Evolutionary conservation across 495 filamentous ascomycete genomes (phyloP).

Genomic region (Trypethelium eluteriae): DNA sequence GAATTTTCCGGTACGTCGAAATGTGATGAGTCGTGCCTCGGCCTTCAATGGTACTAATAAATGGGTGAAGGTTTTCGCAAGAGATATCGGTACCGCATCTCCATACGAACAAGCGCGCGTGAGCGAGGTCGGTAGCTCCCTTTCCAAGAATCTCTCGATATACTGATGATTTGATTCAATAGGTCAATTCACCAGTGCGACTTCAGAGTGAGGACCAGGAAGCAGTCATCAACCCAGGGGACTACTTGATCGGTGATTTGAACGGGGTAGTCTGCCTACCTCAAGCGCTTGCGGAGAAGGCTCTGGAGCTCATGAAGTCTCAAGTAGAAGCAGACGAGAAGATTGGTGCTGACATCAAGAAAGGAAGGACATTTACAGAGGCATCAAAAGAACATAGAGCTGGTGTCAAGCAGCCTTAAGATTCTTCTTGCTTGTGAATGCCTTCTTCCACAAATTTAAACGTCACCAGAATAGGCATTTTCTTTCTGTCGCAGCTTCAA

Average conservation of each 20-base stretch:
- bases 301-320: constrained; percentile 34
- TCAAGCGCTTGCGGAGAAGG: constrained; percentile 38
- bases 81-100: constrained; percentile 47
- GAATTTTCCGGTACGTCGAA: constrained; percentile 36
- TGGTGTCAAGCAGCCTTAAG: constrained; percentile 21
- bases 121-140: constrained; percentile 34
- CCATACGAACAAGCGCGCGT: constrained; percentile 42
- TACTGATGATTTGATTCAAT: background rate
- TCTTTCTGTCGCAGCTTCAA: too few species aligned
- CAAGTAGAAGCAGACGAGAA: constrained; percentile 25
- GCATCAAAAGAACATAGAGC: constrained; percentile 24
- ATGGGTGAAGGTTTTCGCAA: constrained; percentile 38
- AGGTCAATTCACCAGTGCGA: constrained; percentile 34
- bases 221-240: constrained; percentile 46
- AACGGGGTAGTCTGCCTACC: constrained; percentile 47
- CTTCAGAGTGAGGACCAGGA: constrained; percentile 39
- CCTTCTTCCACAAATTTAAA: too few species aligned
- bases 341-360: constrained; percentile 21
- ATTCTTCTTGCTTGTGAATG: background rate
- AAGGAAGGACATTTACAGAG: constrained; percentile 19
- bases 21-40: background rate
- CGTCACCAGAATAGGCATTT: too few species aligned
- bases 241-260: constrained; percentile 50
- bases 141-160: background rate
- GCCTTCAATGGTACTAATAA: background rate